Evolutionary conservation across 1,284 basidiomycete species (phyloP).

Genomic region (Leccinum huronense): DNA sequence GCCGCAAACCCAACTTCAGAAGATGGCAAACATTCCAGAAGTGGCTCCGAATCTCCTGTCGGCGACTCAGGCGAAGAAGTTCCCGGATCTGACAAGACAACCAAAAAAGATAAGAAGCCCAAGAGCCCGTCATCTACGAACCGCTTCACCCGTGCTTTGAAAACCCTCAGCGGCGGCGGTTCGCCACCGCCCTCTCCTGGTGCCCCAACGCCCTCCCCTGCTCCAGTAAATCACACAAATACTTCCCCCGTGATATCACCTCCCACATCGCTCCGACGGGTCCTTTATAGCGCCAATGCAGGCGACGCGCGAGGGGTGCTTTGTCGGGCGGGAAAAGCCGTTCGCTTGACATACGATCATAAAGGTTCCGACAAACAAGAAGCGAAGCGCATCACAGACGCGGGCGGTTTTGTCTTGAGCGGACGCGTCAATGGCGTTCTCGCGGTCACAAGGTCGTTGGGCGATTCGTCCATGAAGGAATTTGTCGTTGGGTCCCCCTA

Average conservation of each 20-base stretch:
- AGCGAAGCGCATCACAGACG: constrained; percentile 95
- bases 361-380: constrained; percentile 98
- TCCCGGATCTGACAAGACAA: constrained; percentile 37
- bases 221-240: constrained; percentile 23
- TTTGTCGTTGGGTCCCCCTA: constrained; percentile 98
- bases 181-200: constrained; percentile 40
- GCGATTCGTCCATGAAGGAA: constrained; percentile 99
- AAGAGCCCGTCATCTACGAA: constrained; percentile 46
- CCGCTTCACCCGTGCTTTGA: constrained; percentile 58
- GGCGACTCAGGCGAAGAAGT: constrained; percentile 36
- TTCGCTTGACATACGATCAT: constrained; percentile 97
- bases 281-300: constrained; percentile 95
- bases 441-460: constrained; percentile 93
- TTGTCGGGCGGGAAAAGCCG: constrained; percentile 85
- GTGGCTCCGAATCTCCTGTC: constrained; percentile 29
- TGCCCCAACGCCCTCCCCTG: constrained; percentile 20
- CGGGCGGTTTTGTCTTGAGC: constrained; percentile 98
- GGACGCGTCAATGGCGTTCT: constrained; percentile 97
- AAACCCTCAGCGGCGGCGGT: constrained; percentile 48
- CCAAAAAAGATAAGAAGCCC: constrained; percentile 38
- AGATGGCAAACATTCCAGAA: constrained; percentile 25
- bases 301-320: constrained; percentile 91
- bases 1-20: constrained; percentile 31
- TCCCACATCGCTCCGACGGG: constrained; percentile 57
- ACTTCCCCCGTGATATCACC: constrained; percentile 43